Percentiles rank a stretch among this genome's conserved stretches.
phyloP scores from a whole-genome alignment of 331 rosid species.

The Malus hybrid region DNA sequence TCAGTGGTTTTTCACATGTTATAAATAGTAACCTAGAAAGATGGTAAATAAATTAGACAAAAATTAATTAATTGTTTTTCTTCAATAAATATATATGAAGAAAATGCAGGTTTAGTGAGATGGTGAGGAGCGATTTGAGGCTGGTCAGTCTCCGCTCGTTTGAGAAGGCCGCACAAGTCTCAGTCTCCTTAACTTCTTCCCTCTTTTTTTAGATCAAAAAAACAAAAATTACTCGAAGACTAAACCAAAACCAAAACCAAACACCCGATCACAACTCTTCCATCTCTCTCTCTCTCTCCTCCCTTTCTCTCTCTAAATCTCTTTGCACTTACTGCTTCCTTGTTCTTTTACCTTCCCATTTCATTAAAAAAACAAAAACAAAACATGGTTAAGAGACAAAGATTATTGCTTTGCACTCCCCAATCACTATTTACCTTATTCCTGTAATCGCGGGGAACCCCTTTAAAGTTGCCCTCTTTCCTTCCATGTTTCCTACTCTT shows the following conservation, averaged over 20 bases:
- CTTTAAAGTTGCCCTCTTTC: not conserved
- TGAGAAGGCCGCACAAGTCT: slow-evolving; percentile 9
- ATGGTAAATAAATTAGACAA: not conserved
- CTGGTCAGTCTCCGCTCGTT: slow-evolving; percentile 15
- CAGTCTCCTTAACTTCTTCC: not conserved
- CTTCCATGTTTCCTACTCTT: not conserved
- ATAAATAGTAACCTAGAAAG: not conserved
- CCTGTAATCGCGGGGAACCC: slow-evolving; percentile 3
- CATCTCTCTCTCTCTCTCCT: not conserved
- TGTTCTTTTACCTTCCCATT: not conserved
- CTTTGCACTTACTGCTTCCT: not conserved
- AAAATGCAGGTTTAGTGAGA: not conserved
- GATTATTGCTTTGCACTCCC: not conserved
- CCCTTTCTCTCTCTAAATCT: not conserved
- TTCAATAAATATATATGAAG: too few species aligned
- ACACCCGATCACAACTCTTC: slow-evolving; percentile 3
- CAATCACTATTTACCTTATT: not conserved
- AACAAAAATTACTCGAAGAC: not conserved
- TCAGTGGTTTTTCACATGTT: not conserved
- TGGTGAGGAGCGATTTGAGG: slow-evolving; percentile 41
- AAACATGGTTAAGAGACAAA: not conserved
- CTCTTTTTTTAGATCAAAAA: slow-evolving; percentile 5
- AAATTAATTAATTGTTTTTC: not conserved
- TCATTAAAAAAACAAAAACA: not conserved
- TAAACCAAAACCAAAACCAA: not conserved